Evolutionary conservation across 1,284 basidiomycete species (phyloP), one percentile per base, ranked within the genome.

Genomic region (Moniliella sp.): DNA sequence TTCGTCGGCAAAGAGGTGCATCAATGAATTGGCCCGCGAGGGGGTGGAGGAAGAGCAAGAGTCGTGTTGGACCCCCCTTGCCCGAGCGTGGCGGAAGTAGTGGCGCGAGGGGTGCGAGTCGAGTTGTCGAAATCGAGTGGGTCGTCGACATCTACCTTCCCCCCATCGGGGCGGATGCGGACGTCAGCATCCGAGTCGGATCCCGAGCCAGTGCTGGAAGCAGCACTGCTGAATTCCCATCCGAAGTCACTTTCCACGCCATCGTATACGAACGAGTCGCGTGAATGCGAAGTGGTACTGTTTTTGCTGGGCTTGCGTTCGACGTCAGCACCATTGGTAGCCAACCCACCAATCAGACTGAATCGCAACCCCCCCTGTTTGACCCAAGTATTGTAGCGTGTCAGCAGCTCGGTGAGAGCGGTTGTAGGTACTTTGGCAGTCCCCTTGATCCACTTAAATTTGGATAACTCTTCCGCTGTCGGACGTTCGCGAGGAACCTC

Each of bases 371-470:
- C 81, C 1, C 77, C 79, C 32, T 71, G 71, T 49, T 81, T 73
- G 30, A 77, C 66, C 78, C 79, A 81, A 0, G 67, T 62, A 34
- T 75, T 71, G 49, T 78, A 78, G 18, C 75, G 72, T 16, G 70
- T 63, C 30, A 93, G 70, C 26, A 94, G 68, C 39, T 94, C 88
- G 48, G 75, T 76, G n/a, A 99, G 65, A 5, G 73, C 62, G 17
- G 37, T 36, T 5, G 47, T 43, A 0, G 74, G 70, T 3, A 70
- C 65, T 64, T 79, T 88, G 18, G 71, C 64, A 14, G 72, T 62
- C 9, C 70, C 67, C 53, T 78, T 83, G 48, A 94, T 84, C 84
- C 88, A 97, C 51, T 80, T 88, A n/a, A 73, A 71, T 62, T 79
- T 86, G 4, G 67, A 59, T 2, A 99, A 68, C 47, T 97, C 88